Evolutionary conservation across 257 asterid genomes (phyloP).

Genomic region (Datura wrightii): DNA sequence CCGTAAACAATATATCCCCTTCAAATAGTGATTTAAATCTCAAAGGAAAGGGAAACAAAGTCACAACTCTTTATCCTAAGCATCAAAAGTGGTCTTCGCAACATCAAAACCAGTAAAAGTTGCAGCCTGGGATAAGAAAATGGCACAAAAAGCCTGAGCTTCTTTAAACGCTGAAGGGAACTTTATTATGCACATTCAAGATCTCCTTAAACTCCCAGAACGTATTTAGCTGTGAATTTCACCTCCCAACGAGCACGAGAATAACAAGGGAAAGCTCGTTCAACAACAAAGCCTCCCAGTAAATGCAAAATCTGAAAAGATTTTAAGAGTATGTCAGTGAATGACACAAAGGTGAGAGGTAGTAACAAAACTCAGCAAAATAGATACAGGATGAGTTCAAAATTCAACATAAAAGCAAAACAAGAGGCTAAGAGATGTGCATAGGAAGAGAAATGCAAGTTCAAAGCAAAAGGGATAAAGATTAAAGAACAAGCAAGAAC

Average conservation of each 20-base stretch:
- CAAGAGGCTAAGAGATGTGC: not conserved
- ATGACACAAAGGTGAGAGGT: not conserved
- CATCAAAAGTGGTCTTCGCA: not conserved
- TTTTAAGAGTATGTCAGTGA: constrained; percentile 11
- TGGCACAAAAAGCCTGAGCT: not conserved
- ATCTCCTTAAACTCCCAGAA: constrained; percentile 24
- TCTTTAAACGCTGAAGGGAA: constrained; percentile 12
- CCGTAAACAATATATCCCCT: constrained; percentile 18
- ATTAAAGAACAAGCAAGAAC: constrained; percentile 26
- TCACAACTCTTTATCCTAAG: constrained; percentile 13
- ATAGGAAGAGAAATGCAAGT: constrained; percentile 24
- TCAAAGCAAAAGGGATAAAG: constrained; percentile 15
- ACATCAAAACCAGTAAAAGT: constrained; percentile 23
- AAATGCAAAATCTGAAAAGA: constrained; percentile 20
- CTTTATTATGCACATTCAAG: not conserved
- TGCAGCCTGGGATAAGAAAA: constrained; percentile 20
- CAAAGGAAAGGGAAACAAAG: constrained; percentile 14
- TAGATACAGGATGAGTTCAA: not conserved
- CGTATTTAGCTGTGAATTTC: constrained; percentile 14
- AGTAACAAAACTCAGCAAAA: not conserved
- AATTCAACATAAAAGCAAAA: not conserved
- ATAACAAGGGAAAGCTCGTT: not conserved
- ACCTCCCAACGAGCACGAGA: not conserved
- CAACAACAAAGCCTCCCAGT: constrained; percentile 11
- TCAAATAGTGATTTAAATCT: constrained; percentile 15